Conservation (phyloP, 345 rosid genomes). For the Pugionium dolabratum region DNA sequence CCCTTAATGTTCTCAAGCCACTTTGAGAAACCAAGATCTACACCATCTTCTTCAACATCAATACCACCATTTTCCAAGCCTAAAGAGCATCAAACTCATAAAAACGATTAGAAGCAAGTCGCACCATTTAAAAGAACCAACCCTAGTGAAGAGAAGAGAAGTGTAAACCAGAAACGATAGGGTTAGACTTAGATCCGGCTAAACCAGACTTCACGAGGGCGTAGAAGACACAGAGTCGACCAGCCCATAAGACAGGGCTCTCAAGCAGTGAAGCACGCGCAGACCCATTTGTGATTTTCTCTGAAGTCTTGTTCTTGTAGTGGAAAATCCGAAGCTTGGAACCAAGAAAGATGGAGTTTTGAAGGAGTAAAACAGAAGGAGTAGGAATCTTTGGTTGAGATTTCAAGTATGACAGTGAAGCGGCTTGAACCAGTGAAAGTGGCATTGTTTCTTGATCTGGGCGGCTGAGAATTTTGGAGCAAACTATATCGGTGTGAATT, state of each 20-base stretch:
- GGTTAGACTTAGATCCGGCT: conserved; percentile 84
- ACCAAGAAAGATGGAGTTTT: conserved; percentile 43
- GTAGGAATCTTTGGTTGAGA: conserved; percentile 24
- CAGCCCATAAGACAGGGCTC: conserved; percentile 78
- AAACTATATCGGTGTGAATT: too few species aligned
- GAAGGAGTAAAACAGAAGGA: conserved; percentile 28
- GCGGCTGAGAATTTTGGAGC: conserved; percentile 33
- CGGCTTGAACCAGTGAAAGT: conserved; percentile 43
- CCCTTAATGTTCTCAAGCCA: conserved; percentile 64
- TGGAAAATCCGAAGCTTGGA: conserved; percentile 30
- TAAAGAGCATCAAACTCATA: conserved; percentile 14
- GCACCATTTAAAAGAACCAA: too few species aligned
- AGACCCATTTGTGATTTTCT: conserved; percentile 31
- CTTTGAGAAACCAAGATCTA: conserved; percentile 83
- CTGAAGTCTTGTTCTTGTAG: conserved; percentile 26
- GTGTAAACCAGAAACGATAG: conserved; percentile 84
- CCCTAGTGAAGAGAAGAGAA: neutral
- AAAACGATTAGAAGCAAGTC: too few species aligned
- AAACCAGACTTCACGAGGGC: conserved; percentile 81
- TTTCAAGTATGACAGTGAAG: conserved; percentile 41
- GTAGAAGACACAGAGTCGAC: conserved; percentile 76
- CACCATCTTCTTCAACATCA: conserved; percentile 51
- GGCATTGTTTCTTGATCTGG: conserved; percentile 44
- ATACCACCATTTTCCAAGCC: conserved; percentile 51
- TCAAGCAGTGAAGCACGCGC: conserved; percentile 68